phyloP scores from a whole-genome alignment of 2,329 filamentous ascomycete species.

The Torrubiella hemipterigena region DNA sequence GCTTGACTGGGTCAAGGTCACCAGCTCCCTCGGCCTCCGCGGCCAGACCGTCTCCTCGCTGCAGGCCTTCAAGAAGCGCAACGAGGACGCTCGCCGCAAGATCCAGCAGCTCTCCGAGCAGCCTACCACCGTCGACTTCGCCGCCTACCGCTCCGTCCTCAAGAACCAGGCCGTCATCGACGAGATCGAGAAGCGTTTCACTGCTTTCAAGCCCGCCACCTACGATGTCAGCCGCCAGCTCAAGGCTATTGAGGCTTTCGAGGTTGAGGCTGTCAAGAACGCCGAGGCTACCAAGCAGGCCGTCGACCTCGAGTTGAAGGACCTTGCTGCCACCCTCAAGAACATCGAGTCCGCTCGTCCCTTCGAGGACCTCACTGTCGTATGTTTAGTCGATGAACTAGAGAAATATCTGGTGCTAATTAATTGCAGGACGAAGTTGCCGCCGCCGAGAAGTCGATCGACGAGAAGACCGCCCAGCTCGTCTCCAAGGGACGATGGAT shows the following conservation, averaged over 20 bases:
- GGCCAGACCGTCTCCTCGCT: constrained; percentile 88
- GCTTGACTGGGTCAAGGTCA: constrained; percentile 97
- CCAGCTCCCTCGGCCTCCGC: constrained; percentile 86
- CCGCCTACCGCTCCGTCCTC: constrained; percentile 78
- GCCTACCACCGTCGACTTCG: constrained; percentile 81
- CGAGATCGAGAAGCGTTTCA: constrained; percentile 96
- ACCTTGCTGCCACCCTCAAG: constrained; percentile 85
- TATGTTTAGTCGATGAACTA: constrained; percentile 46
- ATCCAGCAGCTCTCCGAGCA: constrained; percentile 73
- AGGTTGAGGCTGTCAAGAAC: constrained; percentile 93
- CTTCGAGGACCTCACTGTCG: constrained; percentile 94
- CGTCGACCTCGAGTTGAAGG: constrained; percentile 89
- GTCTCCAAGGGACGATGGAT: constrained; percentile 97
- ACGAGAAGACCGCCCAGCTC: constrained; percentile 89
- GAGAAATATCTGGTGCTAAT: constrained; percentile 15
- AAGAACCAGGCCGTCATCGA: constrained; percentile 95
- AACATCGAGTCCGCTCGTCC: constrained; percentile 95
- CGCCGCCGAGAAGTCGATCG: constrained; percentile 87
- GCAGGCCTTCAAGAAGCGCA: constrained; percentile 97
- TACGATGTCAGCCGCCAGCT: constrained; percentile 92
- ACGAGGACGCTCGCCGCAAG: constrained; percentile 96
- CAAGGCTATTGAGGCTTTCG: constrained; percentile 96
- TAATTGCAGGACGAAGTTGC: constrained; percentile 75
- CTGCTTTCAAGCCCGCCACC: constrained; percentile 76
- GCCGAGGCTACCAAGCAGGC: constrained; percentile 93